Evolutionary conservation across 2,329 filamentous ascomycete species (phyloP).

Genomic region (Neopestalotiopsis rosae): DNA sequence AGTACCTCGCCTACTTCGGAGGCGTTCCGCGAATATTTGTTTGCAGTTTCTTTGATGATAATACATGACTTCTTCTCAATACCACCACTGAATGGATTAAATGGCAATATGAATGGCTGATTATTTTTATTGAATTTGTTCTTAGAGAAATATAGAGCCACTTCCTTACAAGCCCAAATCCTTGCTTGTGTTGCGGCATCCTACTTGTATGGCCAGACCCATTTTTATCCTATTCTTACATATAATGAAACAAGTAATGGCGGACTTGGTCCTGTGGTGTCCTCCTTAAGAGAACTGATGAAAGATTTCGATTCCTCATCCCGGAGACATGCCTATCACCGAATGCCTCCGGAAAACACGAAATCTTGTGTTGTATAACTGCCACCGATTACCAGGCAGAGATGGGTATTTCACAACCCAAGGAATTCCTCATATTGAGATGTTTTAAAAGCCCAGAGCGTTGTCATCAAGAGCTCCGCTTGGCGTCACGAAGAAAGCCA

Average conservation of each 20-base stretch:
- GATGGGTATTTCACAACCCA: not conserved
- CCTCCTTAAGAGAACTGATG: not conserved
- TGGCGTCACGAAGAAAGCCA: constrained; percentile 64
- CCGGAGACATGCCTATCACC: not conserved
- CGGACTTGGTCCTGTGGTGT: not conserved
- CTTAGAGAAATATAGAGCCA: not conserved
- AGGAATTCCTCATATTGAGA: not conserved
- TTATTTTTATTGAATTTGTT: not conserved
- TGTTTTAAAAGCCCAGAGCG: constrained; percentile 9
- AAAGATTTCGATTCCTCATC: not conserved
- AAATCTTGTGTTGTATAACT: not conserved
- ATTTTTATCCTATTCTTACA: constrained; percentile 12
- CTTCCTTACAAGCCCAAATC: not conserved
- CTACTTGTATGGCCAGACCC: not conserved
- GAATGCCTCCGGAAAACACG: not conserved
- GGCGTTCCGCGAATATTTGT: not conserved
- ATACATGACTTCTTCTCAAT: no score
- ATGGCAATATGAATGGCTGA: not conserved
- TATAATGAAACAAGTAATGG: constrained; percentile 16
- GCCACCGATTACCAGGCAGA: not conserved
- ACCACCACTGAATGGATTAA: not conserved
- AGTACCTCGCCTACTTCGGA: not conserved
- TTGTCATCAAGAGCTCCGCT: constrained; percentile 51
- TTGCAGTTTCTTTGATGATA: no score
- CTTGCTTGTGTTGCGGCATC: not conserved